Evolutionary conservation across 129 eudicot species (phyloP), one percentile per base, ranked within the genome.

Genomic region (Flaveria robusta): DNA sequence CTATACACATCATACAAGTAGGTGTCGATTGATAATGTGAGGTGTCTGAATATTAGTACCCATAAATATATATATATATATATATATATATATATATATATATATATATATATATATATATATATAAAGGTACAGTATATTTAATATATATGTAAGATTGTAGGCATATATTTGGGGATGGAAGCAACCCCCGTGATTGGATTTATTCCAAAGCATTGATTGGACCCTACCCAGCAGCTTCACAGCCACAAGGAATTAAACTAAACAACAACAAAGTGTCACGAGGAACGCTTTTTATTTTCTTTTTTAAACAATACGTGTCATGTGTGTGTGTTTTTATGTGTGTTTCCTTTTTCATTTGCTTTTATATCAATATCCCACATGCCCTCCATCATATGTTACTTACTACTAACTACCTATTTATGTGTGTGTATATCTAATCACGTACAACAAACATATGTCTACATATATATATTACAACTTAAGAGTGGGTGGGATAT

Each of bases 241-340:
- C 58, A 19, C 64, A 79, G 58, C 83, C 83, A 79, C 83, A 79
- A 63, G 72, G 58, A 49, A 14, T 23, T 79, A 71, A 79, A 79
- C 83, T 71, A 79, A 64, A 71, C 78, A 79, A 79, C 83, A 79
- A 79, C 67, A 72, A 79, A 79, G 73, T 71, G 72, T 79, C 83
- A 79, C 83, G 78, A 71, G 83, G 23, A 79, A 71, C 70, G 60
- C 74, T 54, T 55, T 43, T 1, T 41, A 24, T 15, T 22, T 51
- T 34, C 39, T 34, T 34, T 34, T 34, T 34, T 34, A 58, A 22
- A 74, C 47, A 14, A 13, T 39, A 39, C 10, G 42, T 26, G 31
- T 63, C 14, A 12, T 56, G 11, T 14, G 31, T 41, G 9, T 34
- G 39, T 34, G 39, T 34, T 34, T 34, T 34, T 34, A 34, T 34